A percentile compares a stretch with the other conserved stretches of the same genome.
These are phyloP conservation scores for Flaveria floridana DNA, from an alignment of 140 eudicot genomes.

Conservation along the genomic window DNA sequence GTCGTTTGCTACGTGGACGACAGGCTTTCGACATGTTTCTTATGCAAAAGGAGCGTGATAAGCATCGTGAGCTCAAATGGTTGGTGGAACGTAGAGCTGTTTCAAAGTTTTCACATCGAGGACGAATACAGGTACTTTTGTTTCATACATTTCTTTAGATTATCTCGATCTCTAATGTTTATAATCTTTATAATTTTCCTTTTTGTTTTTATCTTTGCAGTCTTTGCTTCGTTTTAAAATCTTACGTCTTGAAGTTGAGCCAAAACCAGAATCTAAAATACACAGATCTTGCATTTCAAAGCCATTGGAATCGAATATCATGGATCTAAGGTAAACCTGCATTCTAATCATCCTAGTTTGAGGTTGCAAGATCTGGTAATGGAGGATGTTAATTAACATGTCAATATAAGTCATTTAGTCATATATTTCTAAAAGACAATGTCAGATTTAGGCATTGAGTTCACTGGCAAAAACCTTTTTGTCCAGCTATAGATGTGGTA, in stretches of 20 bases:
- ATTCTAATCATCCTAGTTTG: not conserved
- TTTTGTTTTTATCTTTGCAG: slow-evolving; percentile 33
- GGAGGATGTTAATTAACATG: not conserved
- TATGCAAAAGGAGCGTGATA: slow-evolving; percentile 50
- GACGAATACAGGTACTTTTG: slow-evolving; percentile 57
- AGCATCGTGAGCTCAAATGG: slow-evolving; percentile 53
- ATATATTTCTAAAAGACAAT: not conserved
- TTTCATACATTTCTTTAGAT: not conserved
- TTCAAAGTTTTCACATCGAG: slow-evolving; percentile 68
- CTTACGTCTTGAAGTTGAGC: slow-evolving; percentile 41
- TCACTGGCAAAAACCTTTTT: not conserved
- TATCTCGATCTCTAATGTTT: not conserved
- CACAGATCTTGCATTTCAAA: slow-evolving; percentile 19
- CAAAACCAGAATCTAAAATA: slow-evolving; percentile 36
- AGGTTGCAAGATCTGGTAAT: not conserved
- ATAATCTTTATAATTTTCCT: not conserved
- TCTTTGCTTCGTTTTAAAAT: slow-evolving; percentile 54
- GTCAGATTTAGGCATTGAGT: not conserved
- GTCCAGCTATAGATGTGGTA: not conserved
- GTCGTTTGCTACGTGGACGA: slow-evolving; percentile 54
- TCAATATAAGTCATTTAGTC: not conserved
- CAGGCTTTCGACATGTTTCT: slow-evolving; percentile 53
- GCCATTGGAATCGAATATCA: slow-evolving; percentile 35
- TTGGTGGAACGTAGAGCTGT: slow-evolving; percentile 47
- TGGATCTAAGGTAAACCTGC: slow-evolving; percentile 32